These are phyloP conservation scores for Thelephora ganbajun DNA, from an alignment of 768 basidiomycete genomes.

Conservation along the genomic window DNA sequence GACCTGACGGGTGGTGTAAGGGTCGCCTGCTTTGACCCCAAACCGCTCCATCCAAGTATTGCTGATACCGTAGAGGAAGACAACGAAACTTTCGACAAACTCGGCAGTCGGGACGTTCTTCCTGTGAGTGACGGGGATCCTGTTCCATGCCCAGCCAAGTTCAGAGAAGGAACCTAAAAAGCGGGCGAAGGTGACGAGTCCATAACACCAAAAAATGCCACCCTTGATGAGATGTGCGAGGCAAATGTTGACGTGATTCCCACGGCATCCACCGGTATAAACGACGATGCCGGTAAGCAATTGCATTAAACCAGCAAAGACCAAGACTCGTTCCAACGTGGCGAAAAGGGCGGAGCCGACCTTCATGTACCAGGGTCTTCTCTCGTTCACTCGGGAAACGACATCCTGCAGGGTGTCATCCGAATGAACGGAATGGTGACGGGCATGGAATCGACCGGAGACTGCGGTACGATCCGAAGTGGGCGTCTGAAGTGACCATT, in stretches of 20 bases:
- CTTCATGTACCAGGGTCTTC: conserved; percentile 16
- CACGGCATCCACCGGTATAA: conserved; percentile 82
- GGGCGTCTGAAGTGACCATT: conserved; percentile 42
- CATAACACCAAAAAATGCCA: conserved; percentile 86
- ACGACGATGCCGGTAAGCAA: conserved; percentile 57
- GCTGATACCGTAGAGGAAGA: conserved; percentile 79
- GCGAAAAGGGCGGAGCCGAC: conserved; percentile 36
- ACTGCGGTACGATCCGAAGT: conserved; percentile 21
- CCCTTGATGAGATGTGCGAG: conserved; percentile 92
- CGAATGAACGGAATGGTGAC: conserved; percentile 27
- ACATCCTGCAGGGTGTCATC: conserved; percentile 42
- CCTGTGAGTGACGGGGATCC: conserved; percentile 27
- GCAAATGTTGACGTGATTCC: conserved; percentile 66
- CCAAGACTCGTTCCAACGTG: conserved; percentile 44
- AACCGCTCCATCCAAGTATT: conserved; percentile 98
- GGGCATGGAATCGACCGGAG: neutral
- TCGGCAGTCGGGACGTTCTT: conserved; percentile 47
- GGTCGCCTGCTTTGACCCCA: conserved; percentile 65
- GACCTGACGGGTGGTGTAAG: conserved; percentile 82
- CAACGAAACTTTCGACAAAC: conserved; percentile 64
- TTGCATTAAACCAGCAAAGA: conserved; percentile 59
- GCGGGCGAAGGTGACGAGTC: conserved; percentile 81
- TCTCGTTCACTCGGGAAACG: conserved; percentile 1
- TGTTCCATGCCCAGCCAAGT: conserved; percentile 94
- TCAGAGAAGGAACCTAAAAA: conserved; percentile 83